A percentile compares a stretch with the other conserved stretches of the same genome.
phyloP scores from a whole-genome alignment of 305 asterid genomes.

The Withania somnifera region DNA sequence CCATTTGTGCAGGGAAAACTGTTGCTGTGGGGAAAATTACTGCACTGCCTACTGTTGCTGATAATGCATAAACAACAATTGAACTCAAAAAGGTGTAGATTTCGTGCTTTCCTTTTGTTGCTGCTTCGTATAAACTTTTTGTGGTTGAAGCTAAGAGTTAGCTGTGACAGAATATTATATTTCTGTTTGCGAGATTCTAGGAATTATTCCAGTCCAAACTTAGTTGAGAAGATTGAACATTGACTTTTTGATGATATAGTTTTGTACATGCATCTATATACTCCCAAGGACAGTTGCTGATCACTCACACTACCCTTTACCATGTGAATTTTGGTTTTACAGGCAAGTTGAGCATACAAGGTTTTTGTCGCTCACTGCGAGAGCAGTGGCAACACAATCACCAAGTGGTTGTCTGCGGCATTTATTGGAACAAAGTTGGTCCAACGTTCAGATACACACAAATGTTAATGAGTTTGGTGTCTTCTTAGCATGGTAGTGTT shows the following conservation, averaged over 20 bases:
- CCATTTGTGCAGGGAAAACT: slow-evolving; percentile 59
- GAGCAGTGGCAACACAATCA: background rate
- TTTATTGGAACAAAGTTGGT: background rate
- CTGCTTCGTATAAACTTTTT: background rate
- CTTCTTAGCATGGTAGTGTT: background rate
- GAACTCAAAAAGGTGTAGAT: background rate
- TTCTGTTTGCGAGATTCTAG: background rate
- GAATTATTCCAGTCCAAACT: background rate
- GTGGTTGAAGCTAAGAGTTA: background rate
- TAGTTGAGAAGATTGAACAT: background rate
- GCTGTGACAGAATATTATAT: background rate
- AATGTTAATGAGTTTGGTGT: background rate
- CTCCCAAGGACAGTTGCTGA: background rate
- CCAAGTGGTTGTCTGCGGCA: background rate
- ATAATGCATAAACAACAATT: background rate
- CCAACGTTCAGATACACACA: background rate
- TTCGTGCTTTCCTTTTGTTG: background rate
- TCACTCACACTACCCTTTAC: background rate
- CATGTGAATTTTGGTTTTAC: background rate
- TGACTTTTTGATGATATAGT: background rate
- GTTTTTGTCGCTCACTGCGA: background rate
- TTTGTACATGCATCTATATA: background rate
- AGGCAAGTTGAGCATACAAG: background rate
- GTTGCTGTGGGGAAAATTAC: slow-evolving; percentile 89
- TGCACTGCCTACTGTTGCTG: slow-evolving; percentile 17